Percentiles rank a stretch among this genome's conserved stretches.
Conservation (phyloP, 2,329 filamentous ascomycete species). For the Clonostachys chloroleuca region DNA sequence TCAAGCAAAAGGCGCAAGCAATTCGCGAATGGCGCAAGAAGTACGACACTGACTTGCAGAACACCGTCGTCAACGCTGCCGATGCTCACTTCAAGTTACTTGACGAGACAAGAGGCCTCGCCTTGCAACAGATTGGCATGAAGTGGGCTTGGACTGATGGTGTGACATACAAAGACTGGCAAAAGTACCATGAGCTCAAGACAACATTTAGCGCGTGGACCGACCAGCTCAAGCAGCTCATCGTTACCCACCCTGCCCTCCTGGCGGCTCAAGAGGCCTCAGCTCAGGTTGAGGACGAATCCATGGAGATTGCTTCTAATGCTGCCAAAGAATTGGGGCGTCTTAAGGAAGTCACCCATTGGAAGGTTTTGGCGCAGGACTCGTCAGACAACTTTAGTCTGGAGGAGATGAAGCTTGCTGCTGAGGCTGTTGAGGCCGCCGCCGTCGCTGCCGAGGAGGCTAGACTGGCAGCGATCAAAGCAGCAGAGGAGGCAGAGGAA, state of each 20-base stretch:
- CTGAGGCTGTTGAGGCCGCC: conserved; percentile 32
- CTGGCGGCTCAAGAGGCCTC: conserved; percentile 62
- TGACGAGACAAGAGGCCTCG: conserved; percentile 76
- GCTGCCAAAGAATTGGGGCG: conserved; percentile 76
- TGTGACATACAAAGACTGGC: conserved; percentile 96
- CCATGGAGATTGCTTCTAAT: conserved; percentile 74
- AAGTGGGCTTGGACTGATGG: conserved; percentile 95
- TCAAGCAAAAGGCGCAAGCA: conserved; percentile 74
- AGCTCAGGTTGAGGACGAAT: conserved; percentile 68
- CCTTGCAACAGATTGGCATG: conserved; percentile 88
- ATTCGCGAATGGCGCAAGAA: conserved; percentile 72
- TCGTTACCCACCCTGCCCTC: conserved; percentile 69
- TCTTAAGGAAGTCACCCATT: conserved; percentile 78
- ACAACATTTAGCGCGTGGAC: conserved; percentile 81
- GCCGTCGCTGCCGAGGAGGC: conserved; percentile 9
- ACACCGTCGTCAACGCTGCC: conserved; percentile 67
- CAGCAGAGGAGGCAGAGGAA: conserved; percentile 8
- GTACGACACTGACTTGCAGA: conserved; percentile 66
- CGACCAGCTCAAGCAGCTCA: conserved; percentile 71
- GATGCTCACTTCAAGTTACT: conserved; percentile 78
- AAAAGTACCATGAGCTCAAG: conserved; percentile 87
- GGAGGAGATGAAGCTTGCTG: conserved; percentile 55
- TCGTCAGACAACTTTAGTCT: conserved; percentile 74
- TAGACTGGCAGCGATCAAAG: conserved; percentile 9
- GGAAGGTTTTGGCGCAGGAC: conserved; percentile 77